Evolutionary conservation across 2,329 filamentous ascomycete genomes (phyloP).

Genomic region (Scedosporium aurantiacum): DNA sequence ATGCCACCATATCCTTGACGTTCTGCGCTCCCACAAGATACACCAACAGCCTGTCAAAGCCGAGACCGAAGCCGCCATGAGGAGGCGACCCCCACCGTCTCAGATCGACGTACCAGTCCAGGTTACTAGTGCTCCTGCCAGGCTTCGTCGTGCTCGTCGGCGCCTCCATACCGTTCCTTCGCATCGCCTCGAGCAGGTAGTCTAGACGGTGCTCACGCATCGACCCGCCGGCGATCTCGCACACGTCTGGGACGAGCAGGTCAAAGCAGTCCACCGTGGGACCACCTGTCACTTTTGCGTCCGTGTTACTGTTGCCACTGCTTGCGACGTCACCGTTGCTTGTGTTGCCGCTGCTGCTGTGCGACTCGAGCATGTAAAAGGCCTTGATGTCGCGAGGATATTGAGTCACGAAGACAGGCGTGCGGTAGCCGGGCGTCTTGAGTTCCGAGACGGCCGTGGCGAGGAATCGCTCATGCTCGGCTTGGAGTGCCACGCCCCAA

Average conservation of each 20-base stretch:
- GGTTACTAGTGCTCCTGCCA: slow-evolving; percentile 14
- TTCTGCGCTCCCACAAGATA: slow-evolving; percentile 75
- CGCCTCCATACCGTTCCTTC: slow-evolving; percentile 49
- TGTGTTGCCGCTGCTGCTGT: slow-evolving; percentile 14
- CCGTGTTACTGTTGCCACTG: neutral
- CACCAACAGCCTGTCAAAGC: slow-evolving; percentile 76
- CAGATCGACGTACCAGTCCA: slow-evolving; percentile 84
- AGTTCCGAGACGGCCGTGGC: slow-evolving; percentile 52
- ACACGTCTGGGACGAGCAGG: slow-evolving; percentile 72
- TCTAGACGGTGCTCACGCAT: slow-evolving; percentile 73
- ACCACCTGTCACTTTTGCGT: slow-evolving; percentile 10
- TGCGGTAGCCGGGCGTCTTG: slow-evolving; percentile 30
- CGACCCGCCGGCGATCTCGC: slow-evolving; percentile 80
- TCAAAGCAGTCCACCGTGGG: slow-evolving; percentile 81
- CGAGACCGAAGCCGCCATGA: slow-evolving; percentile 82
- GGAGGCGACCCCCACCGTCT: slow-evolving; percentile 84
- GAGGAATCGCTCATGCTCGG: slow-evolving; percentile 87
- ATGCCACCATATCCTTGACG: slow-evolving; percentile 75
- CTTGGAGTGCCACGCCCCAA: slow-evolving; percentile 68
- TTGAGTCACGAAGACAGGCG: slow-evolving; percentile 82
- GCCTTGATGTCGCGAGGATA: slow-evolving; percentile 86
- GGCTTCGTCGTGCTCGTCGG: slow-evolving; percentile 5
- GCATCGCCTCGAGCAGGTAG: slow-evolving; percentile 60
- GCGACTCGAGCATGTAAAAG: slow-evolving; percentile 54
- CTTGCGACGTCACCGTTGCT: neutral